phyloP scores from a whole-genome alignment of 345 rosid genomes.

The Rhizophora apiculata region DNA sequence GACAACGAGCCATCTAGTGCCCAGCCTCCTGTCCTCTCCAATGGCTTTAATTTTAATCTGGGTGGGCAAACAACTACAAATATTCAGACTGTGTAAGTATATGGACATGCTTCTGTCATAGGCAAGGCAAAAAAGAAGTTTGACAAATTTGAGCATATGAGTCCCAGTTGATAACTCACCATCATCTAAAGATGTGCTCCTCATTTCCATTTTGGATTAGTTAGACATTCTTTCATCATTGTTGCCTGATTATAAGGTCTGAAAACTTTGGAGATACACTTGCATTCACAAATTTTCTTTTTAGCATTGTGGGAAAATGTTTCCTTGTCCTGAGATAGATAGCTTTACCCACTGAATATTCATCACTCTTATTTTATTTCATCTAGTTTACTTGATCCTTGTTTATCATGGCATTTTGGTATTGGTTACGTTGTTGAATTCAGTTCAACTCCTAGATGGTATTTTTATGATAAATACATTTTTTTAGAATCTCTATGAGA shows the following conservation, averaged over 20 bases:
- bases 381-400: neutral
- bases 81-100: conserved; percentile 33
- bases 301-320: no score
- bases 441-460: neutral
- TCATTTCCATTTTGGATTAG: neutral
- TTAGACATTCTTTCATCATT: neutral
- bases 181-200: neutral
- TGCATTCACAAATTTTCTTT: no score
- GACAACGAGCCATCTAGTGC: conserved; percentile 15
- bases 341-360: neutral
- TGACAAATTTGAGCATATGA: neutral
- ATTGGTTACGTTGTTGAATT: neutral
- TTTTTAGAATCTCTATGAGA: neutral
- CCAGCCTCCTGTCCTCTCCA: conserved; percentile 14
- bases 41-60: conserved; percentile 16
- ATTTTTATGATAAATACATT: neutral
- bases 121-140: neutral
- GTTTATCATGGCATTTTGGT: neutral
- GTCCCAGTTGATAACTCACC: neutral
- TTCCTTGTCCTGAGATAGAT: neutral
- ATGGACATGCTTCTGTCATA: neutral
- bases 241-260: neutral
- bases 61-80: conserved; percentile 20
- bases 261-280: no score
- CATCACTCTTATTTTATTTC: neutral